Evolutionary conservation across 495 filamentous ascomycete species (phyloP), one percentile per base, ranked within the genome.

Genomic region (Daldinia childiae): DNA sequence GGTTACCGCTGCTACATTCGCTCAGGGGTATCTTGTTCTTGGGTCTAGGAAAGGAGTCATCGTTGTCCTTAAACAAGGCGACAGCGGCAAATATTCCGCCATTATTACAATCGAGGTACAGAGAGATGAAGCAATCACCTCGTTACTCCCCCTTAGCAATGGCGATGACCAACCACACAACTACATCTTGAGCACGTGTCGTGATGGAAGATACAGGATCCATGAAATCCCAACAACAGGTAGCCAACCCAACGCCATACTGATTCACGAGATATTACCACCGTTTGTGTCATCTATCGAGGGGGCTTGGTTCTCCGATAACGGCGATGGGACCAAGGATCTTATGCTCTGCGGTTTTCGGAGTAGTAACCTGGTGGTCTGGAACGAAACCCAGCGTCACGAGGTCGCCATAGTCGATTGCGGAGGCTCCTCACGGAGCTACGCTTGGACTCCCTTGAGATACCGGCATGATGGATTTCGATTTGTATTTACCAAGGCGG

Each of bases 301-400:
- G 73, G 87, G 88, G 2, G 85, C 88, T 0, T 89, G 87, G 76
- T 84, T 94, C 65, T 78, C 86, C 55, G 58, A 76, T 5, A 52
- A 64, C 6, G 77, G 74, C n/a, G 68, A 64, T 34, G 64, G 60
- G 6, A 69, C 78, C 0, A 71, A 62, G 12, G 76, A 91, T 32
- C 82, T 97, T 1, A 81, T 92, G 59, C 74, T 97, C 26, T 92
- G 90, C 79, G 95, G 95, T 12, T 98, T 97, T 78, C 87, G 85
- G 26, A 88, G 91, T 62, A 91, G 87, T 56, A 80, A 87, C 36
- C 97, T 98, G 66, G 80, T 97, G 14, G 84, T 92, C 24, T 94
- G 91, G 86, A 91, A 96, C 75, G 90, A 91, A 62, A 87, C 86
- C 0, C 81, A 78, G 9, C 85, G 91, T 32, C 81, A 85, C 26